These are phyloP conservation scores for Boletus sp. DNA, from an alignment of 768 basidiomycete genomes.

Conservation along the genomic window DNA sequence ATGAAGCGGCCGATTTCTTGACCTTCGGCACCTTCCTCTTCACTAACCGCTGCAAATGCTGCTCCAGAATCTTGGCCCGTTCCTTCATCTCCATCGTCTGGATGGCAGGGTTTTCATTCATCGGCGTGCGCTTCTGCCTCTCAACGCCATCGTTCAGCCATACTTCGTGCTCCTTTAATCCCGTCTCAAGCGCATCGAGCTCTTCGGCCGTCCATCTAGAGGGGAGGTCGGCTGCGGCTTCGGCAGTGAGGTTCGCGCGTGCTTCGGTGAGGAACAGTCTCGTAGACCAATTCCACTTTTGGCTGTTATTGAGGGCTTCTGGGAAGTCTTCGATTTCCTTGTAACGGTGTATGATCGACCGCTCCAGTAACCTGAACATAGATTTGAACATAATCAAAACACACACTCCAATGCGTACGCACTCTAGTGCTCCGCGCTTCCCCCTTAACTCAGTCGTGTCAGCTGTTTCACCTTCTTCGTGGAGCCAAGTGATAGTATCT, in stretches of 20 bases:
- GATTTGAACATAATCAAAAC: slow-evolving; percentile 5
- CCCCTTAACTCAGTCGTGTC: slow-evolving; percentile 71
- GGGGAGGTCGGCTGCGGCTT: slow-evolving; percentile 55
- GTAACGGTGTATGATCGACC: slow-evolving; percentile 83
- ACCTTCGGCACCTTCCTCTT: slow-evolving; percentile 68
- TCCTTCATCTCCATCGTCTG: slow-evolving; percentile 84
- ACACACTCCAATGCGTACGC: slow-evolving; percentile 29
- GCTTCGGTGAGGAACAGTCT: slow-evolving; percentile 86
- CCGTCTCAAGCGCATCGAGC: slow-evolving; percentile 72
- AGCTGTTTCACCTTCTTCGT: slow-evolving; percentile 80
- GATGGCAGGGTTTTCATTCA: slow-evolving; percentile 83
- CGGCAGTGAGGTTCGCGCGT: slow-evolving; percentile 65
- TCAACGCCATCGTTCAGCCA: slow-evolving; percentile 85
- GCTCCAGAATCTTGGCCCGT: slow-evolving; percentile 77
- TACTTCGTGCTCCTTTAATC: slow-evolving; percentile 72
- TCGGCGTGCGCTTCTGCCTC: slow-evolving; percentile 72
- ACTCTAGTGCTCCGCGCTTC: slow-evolving; percentile 84
- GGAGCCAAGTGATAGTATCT: slow-evolving; percentile 80
- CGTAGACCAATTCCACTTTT: slow-evolving; percentile 87
- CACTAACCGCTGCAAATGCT: slow-evolving; percentile 62
- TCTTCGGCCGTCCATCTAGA: slow-evolving; percentile 89
- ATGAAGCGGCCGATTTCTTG: slow-evolving; percentile 42
- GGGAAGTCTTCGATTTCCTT: slow-evolving; percentile 87
- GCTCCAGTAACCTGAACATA: slow-evolving; percentile 62
- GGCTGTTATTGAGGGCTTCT: slow-evolving; percentile 74